These are phyloP conservation scores for Arachis monticola DNA, from an alignment of 331 rosid species.

Conservation along the genomic window DNA sequence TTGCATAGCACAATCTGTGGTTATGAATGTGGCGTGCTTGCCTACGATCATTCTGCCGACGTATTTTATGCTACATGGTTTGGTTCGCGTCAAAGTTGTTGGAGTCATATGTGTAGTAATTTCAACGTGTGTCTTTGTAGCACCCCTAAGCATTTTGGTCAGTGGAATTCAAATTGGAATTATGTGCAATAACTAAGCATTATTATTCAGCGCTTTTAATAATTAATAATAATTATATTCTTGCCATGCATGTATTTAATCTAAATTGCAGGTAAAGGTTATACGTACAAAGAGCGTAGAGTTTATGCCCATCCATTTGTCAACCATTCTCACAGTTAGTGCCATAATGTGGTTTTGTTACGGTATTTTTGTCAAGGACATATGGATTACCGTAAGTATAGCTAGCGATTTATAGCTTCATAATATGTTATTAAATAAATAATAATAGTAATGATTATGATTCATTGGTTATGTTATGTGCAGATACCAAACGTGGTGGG, in stretches of 20 bases:
- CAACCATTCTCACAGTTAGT: slow-evolving; percentile 77
- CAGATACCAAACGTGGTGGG: slow-evolving; percentile 86
- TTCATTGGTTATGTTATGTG: background rate
- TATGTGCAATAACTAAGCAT: too few relatives aligned
- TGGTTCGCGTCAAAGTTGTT: slow-evolving; percentile 51
- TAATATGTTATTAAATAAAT: too few relatives aligned
- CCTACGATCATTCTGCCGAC: slow-evolving; percentile 45
- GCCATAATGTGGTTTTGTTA: slow-evolving; percentile 83
- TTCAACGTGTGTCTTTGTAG: slow-evolving; percentile 69
- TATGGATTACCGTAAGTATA: slow-evolving; percentile 72
- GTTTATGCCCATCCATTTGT: slow-evolving; percentile 75
- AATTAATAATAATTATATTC: background rate
- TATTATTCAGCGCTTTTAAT: background rate
- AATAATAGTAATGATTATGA: too few relatives aligned
- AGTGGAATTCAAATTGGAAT: slow-evolving; percentile 13
- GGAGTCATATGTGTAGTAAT: slow-evolving; percentile 80
- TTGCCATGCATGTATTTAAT: background rate
- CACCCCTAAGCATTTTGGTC: slow-evolving; percentile 82
- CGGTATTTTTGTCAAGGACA: slow-evolving; percentile 65
- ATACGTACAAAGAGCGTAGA: slow-evolving; percentile 75
- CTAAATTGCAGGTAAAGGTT: slow-evolving; percentile 56
- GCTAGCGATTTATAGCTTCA: background rate
- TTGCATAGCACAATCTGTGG: slow-evolving; percentile 47
- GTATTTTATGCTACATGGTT: slow-evolving; percentile 38
- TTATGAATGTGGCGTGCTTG: slow-evolving; percentile 59